These are phyloP conservation scores for Lepidium africanum DNA, from an alignment of 345 rosid genomes.

Conservation along the genomic window DNA sequence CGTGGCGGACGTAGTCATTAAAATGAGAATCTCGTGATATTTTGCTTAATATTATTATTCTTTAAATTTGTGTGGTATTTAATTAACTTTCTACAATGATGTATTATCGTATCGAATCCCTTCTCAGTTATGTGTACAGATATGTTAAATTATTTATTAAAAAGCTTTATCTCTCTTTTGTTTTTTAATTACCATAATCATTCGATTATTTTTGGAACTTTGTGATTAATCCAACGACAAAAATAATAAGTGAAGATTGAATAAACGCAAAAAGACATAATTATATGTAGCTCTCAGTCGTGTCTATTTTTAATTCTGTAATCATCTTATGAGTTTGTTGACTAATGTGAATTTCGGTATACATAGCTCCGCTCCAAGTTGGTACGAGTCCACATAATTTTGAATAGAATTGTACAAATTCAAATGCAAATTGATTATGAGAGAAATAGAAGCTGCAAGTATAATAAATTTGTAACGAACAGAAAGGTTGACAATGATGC, in stretches of 20 bases:
- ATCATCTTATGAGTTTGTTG: background rate
- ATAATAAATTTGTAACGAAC: background rate
- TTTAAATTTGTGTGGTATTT: background rate
- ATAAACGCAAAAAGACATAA: background rate
- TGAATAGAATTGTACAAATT: background rate
- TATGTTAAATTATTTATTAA: background rate
- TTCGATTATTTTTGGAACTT: constrained; percentile 14
- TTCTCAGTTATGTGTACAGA: background rate
- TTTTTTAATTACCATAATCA: background rate
- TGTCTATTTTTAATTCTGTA: background rate
- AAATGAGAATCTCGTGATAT: background rate
- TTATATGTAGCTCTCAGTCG: background rate
- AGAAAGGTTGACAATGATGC: background rate
- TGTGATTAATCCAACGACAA: background rate
- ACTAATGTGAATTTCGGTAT: background rate
- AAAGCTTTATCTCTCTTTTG: background rate
- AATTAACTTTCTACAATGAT: background rate
- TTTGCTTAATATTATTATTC: background rate
- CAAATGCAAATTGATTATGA: background rate
- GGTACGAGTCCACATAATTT: background rate
- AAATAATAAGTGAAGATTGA: background rate
- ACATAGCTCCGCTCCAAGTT: constrained; percentile 1
- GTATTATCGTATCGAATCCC: constrained; percentile 2
- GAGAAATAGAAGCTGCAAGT: background rate
- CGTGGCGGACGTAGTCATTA: constrained; percentile 17